Evolutionary conservation across 2,329 filamentous ascomycete genomes (phyloP).

Genomic region (Curvularia hawaiiensis): DNA sequence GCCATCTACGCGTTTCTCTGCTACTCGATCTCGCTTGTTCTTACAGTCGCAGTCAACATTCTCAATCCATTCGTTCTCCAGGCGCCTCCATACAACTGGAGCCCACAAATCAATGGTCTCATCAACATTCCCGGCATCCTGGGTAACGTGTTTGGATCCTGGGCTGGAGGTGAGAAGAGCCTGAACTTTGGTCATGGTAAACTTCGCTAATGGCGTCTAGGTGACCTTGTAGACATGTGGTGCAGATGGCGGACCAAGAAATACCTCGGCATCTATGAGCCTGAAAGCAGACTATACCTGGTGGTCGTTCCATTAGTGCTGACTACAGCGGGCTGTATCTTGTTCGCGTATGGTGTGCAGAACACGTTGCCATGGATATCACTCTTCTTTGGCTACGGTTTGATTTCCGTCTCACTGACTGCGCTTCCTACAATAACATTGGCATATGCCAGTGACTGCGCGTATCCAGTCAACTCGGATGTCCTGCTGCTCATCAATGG

Average conservation of each 20-base stretch:
- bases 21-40: conserved; percentile 46
- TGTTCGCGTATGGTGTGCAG: conserved; percentile 54
- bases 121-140: conserved; percentile 50
- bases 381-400: conserved; percentile 55
- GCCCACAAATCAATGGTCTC: conserved; percentile 45
- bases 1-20: conserved; percentile 47
- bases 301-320: conserved; percentile 50
- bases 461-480: conserved; percentile 46
- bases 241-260: conserved; percentile 49
- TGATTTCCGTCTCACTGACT: conserved; percentile 53
- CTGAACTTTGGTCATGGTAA: background rate
- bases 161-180: conserved; percentile 38
- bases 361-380: conserved; percentile 50
- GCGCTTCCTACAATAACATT: conserved; percentile 44
- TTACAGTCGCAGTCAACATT: conserved; percentile 49
- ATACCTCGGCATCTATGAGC: conserved; percentile 53
- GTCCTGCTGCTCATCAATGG: conserved; percentile 48
- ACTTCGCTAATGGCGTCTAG: conserved; percentile 19
- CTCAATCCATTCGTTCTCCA: conserved; percentile 48
- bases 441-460: conserved; percentile 52
- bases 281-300: conserved; percentile 52
- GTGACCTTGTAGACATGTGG: conserved; percentile 52
- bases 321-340: conserved; percentile 51
- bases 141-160: conserved; percentile 52
- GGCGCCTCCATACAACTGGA: conserved; percentile 48